Percentiles rank a stretch among this genome's conserved stretches.
These are phyloP conservation scores for Ailanthus altissimus DNA, from an alignment of 345 rosid genomes.

Conservation along the genomic window DNA sequence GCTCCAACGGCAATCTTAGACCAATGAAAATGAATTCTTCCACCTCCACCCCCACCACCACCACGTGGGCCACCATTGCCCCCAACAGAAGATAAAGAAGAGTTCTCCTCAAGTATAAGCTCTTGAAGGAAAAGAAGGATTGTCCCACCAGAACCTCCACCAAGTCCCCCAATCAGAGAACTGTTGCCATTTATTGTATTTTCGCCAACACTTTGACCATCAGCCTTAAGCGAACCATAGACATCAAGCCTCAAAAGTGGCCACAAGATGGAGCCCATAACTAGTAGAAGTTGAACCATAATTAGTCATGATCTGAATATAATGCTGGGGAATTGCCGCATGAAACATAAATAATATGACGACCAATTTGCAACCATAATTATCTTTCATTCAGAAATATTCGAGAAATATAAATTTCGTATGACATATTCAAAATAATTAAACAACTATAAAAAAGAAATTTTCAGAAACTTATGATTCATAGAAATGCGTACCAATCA, in stretches of 20 bases:
- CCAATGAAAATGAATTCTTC: slow-evolving; percentile 99
- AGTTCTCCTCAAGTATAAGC: slow-evolving; percentile 64
- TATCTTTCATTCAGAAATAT: slow-evolving; percentile 6
- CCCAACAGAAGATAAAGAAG: slow-evolving; percentile 72
- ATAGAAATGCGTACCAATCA: slow-evolving; percentile 63
- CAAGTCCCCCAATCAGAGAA: slow-evolving; percentile 83
- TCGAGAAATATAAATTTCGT: background rate
- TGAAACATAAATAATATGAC: slow-evolving; percentile 9
- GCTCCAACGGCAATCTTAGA: slow-evolving; percentile 68
- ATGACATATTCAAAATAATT: background rate
- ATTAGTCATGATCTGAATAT: slow-evolving; percentile 19
- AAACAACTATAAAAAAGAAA: slow-evolving; percentile 14
- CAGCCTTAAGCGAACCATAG: slow-evolving; percentile 73
- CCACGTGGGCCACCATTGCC: slow-evolving; percentile 87
- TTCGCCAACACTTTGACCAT: slow-evolving; percentile 76
- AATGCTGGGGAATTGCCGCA: slow-evolving; percentile 8
- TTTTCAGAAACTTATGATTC: slow-evolving; percentile 14
- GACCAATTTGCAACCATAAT: background rate
- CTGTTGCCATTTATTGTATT: slow-evolving; percentile 40
- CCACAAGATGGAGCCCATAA: slow-evolving; percentile 87
- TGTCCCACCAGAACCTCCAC: slow-evolving; percentile 99
- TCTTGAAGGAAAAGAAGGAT: slow-evolving; percentile 91
- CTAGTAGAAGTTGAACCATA: slow-evolving; percentile 44
- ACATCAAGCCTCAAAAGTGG: slow-evolving; percentile 72
- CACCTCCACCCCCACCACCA: slow-evolving; percentile 99